phyloP scores from a whole-genome alignment of 1,284 basidiomycete genomes.

The Malassezia sp. region DNA sequence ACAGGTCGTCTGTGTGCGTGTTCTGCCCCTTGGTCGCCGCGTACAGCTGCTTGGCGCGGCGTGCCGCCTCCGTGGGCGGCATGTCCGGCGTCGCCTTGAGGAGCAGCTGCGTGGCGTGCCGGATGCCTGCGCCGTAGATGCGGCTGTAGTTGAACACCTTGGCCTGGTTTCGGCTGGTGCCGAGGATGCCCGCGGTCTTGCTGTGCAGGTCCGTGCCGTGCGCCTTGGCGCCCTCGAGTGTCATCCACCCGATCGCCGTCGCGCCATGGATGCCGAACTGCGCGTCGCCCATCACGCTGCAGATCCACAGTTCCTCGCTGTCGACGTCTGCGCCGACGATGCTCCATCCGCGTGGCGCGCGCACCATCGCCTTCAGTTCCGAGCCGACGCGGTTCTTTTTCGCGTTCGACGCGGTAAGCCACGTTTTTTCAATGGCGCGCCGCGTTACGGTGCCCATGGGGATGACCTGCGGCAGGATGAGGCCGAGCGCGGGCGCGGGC shows the following conservation, averaged over 20 bases:
- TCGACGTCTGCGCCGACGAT: slow-evolving; percentile 98
- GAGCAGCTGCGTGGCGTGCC: slow-evolving; percentile 78
- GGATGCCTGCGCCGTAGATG: slow-evolving; percentile 94
- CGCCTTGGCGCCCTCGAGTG: slow-evolving; percentile 92
- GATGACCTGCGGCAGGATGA: slow-evolving; percentile 90
- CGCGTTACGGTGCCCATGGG: slow-evolving; percentile 98
- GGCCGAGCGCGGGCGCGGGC: slow-evolving; percentile 50
- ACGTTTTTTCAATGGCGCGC: slow-evolving; percentile 92
- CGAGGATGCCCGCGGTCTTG: slow-evolving; percentile 85
- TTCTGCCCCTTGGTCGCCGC: slow-evolving; percentile 75
- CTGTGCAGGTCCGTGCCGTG: slow-evolving; percentile 93
- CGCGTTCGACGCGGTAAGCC: slow-evolving; percentile 95
- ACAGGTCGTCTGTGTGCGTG: slow-evolving; percentile 28
- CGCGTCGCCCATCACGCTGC: slow-evolving; percentile 94
- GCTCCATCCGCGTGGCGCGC: slow-evolving; percentile 79
- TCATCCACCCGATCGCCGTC: slow-evolving; percentile 99
- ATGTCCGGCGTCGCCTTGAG: slow-evolving; percentile 75
- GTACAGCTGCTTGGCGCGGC: slow-evolving; percentile 75
- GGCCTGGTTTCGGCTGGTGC: slow-evolving; percentile 84
- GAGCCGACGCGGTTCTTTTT: slow-evolving; percentile 95
- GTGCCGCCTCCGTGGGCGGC: slow-evolving; percentile 65
- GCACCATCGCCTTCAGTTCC: slow-evolving; percentile 94
- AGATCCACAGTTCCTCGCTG: slow-evolving; percentile 98
- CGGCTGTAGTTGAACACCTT: slow-evolving; percentile 99
- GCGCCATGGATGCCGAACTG: slow-evolving; percentile 96